Evolutionary conservation across 345 rosid genomes (phyloP).

Genomic region (Aegle marmelos): DNA sequence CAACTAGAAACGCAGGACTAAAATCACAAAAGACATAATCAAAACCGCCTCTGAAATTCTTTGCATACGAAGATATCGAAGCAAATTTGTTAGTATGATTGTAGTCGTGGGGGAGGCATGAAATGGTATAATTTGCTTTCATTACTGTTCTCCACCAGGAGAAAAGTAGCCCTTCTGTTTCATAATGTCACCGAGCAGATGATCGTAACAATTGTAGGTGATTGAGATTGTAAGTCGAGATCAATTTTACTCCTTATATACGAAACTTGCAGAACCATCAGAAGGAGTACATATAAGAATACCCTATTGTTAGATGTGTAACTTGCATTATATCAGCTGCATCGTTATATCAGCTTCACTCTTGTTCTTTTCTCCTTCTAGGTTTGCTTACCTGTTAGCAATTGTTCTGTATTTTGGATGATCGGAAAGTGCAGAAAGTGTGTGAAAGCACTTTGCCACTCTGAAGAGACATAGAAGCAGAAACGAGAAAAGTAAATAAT

Average conservation of each 20-base stretch:
- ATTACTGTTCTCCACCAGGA: not conserved
- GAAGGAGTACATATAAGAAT: not conserved
- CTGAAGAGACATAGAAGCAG: too few species aligned
- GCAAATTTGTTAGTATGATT: not conserved
- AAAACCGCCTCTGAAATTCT: too few species aligned
- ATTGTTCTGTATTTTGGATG: not conserved
- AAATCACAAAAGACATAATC: too few species aligned
- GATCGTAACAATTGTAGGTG: not conserved
- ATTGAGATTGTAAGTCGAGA: not conserved
- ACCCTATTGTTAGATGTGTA: not conserved
- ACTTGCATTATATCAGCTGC: not conserved
- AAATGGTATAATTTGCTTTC: not conserved
- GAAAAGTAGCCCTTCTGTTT: not conserved
- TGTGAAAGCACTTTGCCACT: too few species aligned
- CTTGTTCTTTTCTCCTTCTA: not conserved
- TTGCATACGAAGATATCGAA: too few species aligned
- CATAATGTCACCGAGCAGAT: not conserved
- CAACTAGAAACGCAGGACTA: too few species aligned
- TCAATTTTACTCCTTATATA: not conserved
- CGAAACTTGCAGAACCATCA: not conserved
- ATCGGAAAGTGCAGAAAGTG: not conserved
- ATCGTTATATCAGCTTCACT: not conserved
- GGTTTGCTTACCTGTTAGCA: not conserved
- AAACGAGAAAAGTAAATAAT: too few species aligned
- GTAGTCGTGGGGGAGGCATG: not conserved